Evolutionary conservation across 192 early-diverging fungal species (phyloP), one percentile per base, ranked within the genome.

Genomic region (Entomortierella chlamydospora): DNA sequence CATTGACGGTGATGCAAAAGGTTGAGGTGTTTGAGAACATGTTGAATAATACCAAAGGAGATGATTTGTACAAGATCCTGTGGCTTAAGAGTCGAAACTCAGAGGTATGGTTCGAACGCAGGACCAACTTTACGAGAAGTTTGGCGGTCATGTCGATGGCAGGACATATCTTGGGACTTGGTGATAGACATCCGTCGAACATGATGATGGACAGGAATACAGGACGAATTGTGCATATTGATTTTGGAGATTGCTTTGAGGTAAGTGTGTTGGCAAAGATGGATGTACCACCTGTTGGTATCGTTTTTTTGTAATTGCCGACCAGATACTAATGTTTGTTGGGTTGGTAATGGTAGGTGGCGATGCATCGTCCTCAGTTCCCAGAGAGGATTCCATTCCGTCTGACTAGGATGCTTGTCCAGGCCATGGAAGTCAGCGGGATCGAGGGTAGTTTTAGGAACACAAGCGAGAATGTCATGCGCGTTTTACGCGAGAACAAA

Each of bases 71-170:
- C 82, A 92, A 90, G 53, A 91, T 96, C 3, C 70, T 98, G 42
- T 99, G 97, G 97, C 86, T 96, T 56, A 97, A 95, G 88, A 95
- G 94, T 79, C 93, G 92, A 53, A 97, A 95, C 68, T 97, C 97
- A 0, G 97, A 99, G 84, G 89, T 92, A 4, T 99, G 97, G 97
- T 82, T 98, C n/a, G 96, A 98, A 70, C 82, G 95, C 29, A 83
- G 97, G 31, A 99, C 96, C 18, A 98, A 93, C 61, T 99, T 96
- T 70, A 98, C 97, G 1, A 82, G 97, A 50, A 96, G 95, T 15
- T 85, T 99, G 59, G 97, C 96, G 6, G 91, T 95, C 4, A 99
- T 97, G 96, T 99, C 97, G 12, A 98, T 99, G 93, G 96, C 95
- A 2, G 97, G 97, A 22, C 98, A 99, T 86, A 94, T 99, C 10